Evolutionary conservation across 345 rosid species (phyloP).

Genomic region (Eucalyptus coolabah): DNA sequence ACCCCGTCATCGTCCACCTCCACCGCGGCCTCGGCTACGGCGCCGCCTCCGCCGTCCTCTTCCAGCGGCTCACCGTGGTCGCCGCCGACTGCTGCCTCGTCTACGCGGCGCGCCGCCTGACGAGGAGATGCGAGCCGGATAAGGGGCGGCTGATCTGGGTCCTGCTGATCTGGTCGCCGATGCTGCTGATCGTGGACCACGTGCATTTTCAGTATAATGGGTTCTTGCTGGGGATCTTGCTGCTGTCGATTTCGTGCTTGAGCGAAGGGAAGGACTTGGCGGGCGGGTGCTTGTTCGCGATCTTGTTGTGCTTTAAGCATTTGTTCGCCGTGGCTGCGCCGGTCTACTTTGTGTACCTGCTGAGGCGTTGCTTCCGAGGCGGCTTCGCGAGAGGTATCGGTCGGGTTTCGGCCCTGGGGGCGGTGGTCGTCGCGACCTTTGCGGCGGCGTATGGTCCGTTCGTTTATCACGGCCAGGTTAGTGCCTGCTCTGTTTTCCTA

Average conservation of each 20-base stretch:
- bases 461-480: constrained; percentile 70
- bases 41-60: constrained; percentile 38
- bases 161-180: constrained; percentile 78
- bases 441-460: constrained; percentile 77
- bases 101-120: constrained; percentile 42
- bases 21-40: constrained; percentile 42
- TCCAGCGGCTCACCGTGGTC: constrained; percentile 65
- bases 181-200: constrained; percentile 74
- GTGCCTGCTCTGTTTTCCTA: neutral
- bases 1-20: constrained; percentile 59
- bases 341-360: constrained; percentile 71
- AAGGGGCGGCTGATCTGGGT: constrained; percentile 41
- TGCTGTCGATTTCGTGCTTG: constrained; percentile 72
- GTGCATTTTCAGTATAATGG: constrained; percentile 96
- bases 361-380: constrained; percentile 56
- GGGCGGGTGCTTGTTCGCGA: constrained; percentile 74
- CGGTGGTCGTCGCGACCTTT: constrained; percentile 48
- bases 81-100: constrained; percentile 58
- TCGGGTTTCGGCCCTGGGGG: constrained; percentile 41
- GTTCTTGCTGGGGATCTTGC: constrained; percentile 61
- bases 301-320: constrained; percentile 82
- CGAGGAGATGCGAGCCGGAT: constrained; percentile 7
- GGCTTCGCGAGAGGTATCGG: constrained; percentile 39
- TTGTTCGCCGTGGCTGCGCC: constrained; percentile 95
- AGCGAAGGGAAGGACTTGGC: constrained; percentile 67